phyloP scores from a whole-genome alignment of 1,284 basidiomycete genomes.

The Erythrobasidium hasegawianum region DNA sequence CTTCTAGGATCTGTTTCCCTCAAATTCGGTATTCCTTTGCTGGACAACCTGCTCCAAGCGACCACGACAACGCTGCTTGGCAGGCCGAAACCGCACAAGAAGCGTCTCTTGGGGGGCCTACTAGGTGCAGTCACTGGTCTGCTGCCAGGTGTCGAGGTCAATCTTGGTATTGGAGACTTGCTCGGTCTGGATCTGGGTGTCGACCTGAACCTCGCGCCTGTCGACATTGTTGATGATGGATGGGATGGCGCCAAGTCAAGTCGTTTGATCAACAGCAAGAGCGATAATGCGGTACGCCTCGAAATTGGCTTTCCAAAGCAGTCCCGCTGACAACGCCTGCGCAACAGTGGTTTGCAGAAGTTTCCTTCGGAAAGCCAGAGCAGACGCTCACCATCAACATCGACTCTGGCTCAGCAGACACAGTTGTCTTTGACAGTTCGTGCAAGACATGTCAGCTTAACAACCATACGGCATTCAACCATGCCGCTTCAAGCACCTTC shows the following conservation, averaged over 20 bases:
- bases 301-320: background rate
- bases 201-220: conserved; percentile 4
- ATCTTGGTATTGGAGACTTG: background rate
- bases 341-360: conserved; percentile 25
- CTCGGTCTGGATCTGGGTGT: background rate
- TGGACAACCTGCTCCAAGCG: background rate
- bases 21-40: background rate
- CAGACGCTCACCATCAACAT: conserved; percentile 28
- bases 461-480: conserved; percentile 15
- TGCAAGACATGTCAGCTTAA: conserved; percentile 27
- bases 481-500: conserved; percentile 13
- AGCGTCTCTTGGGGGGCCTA: background rate
- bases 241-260: conserved; percentile 13
- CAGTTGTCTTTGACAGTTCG: conserved; percentile 9
- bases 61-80: background rate
- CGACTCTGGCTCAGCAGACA: conserved; percentile 31
- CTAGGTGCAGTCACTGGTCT: background rate
- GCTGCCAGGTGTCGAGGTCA: too few species aligned
- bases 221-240: conserved; percentile 15
- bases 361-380: conserved; percentile 21
- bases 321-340: background rate
- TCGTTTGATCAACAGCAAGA: conserved; percentile 24
- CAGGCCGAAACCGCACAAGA: background rate
- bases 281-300: conserved; percentile 31
- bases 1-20: background rate